Percentiles rank a stretch among this genome's conserved stretches.
phyloP scores from a whole-genome alignment of 108 stramenopile species.

The Bacterosira constricta region DNA sequence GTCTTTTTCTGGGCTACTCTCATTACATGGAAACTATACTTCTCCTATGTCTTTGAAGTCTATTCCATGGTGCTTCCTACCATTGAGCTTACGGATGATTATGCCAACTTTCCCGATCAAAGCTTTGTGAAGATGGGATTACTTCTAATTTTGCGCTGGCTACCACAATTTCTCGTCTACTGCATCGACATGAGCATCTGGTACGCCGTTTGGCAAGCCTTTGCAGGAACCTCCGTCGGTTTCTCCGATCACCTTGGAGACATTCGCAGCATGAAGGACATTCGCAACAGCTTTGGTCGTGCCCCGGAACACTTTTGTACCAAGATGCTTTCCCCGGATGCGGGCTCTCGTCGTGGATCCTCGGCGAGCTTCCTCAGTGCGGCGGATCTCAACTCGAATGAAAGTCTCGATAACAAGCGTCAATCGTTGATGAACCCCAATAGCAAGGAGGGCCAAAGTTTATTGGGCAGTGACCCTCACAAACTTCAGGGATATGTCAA shows the following conservation, averaged over 20 bases:
- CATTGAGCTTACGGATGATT: conserved; percentile 94
- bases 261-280: conserved; percentile 85
- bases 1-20: conserved; percentile 90
- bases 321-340: conserved; percentile 91
- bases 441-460: conserved; percentile 62
- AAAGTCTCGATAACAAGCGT: conserved; percentile 45
- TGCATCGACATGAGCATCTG: conserved; percentile 97
- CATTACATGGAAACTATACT: conserved; percentile 93
- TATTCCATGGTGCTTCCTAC: conserved; percentile 94
- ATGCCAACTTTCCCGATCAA: conserved; percentile 91
- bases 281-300: conserved; percentile 85
- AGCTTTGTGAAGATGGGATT: conserved; percentile 84
- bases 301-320: conserved; percentile 90
- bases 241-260: conserved; percentile 94
- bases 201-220: conserved; percentile 95
- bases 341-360: conserved; percentile 85
- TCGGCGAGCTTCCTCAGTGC: conserved; percentile 75
- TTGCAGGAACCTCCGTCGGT: conserved; percentile 92
- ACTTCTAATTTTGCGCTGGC: conserved; percentile 87
- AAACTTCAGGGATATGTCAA: conserved; percentile 88
- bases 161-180: conserved; percentile 95
- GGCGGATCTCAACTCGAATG: conserved; percentile 31
- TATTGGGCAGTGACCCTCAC: conserved; percentile 77
- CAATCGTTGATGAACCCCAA: conserved; percentile 48
- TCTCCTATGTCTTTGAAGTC: conserved; percentile 94